These are phyloP conservation scores for Ustilago tritici DNA, from an alignment of 1,284 basidiomycete species.

Conservation along the genomic window DNA sequence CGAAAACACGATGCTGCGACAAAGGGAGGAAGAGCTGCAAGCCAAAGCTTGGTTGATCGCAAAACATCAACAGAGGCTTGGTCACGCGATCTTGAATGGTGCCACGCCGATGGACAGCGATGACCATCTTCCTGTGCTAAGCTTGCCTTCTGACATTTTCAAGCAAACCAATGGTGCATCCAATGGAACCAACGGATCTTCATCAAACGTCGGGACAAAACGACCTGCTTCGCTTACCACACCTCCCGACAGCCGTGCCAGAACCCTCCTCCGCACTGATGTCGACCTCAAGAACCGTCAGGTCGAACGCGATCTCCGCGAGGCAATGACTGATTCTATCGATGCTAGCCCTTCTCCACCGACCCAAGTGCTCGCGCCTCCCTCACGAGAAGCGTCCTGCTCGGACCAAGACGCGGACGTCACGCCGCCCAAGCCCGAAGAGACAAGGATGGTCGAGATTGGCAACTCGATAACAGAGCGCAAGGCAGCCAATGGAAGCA, in stretches of 20 bases:
- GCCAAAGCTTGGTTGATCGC: conserved; percentile 47
- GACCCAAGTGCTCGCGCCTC: conserved; percentile 13
- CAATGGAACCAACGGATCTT: not conserved
- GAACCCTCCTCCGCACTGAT: conserved; percentile 28
- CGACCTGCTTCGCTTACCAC: conserved; percentile 47
- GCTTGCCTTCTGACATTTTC: conserved; percentile 30
- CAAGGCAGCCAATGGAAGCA: not conserved
- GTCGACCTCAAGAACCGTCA: conserved; percentile 1
- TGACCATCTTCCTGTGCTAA: conserved; percentile 45
- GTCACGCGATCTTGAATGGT: not conserved
- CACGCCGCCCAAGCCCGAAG: conserved; percentile 10
- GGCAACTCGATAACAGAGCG: not conserved
- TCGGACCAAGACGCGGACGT: conserved; percentile 18
- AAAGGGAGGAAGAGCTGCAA: conserved; percentile 50
- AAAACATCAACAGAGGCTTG: conserved; percentile 22
- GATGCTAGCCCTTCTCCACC: conserved; percentile 13
- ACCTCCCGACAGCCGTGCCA: conserved; percentile 30
- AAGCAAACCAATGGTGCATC: conserved; percentile 5
- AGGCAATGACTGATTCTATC: conserved; percentile 43
- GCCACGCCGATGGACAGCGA: conserved; percentile 11
- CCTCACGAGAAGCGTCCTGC: conserved; percentile 17
- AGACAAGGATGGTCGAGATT: conserved; percentile 41
- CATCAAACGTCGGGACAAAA: conserved; percentile 25
- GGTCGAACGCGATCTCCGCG: conserved; percentile 36
- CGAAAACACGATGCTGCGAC: conserved; percentile 46